phyloP scores from a whole-genome alignment of 495 filamentous ascomycete species.

The Choiromyces venosus region DNA sequence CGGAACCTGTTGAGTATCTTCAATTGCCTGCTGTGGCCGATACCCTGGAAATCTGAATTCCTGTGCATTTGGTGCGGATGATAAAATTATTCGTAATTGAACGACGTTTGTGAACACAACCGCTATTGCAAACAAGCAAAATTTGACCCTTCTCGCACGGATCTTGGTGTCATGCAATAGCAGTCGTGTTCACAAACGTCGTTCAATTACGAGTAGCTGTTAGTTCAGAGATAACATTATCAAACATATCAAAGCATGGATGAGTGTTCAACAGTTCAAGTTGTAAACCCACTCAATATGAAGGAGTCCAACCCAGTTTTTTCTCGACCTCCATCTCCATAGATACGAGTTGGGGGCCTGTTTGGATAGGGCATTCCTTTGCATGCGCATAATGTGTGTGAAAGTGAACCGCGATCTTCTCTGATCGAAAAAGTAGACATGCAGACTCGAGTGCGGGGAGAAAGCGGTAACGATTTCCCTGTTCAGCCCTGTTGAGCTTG shows the following conservation, averaged over 20 bases:
- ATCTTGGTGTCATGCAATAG: too few species aligned
- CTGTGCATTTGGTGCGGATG: neutral
- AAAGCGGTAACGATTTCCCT: slow-evolving; percentile 9
- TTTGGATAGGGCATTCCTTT: neutral
- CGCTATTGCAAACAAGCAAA: too few species aligned
- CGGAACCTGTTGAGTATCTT: neutral
- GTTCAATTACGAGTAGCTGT: too few species aligned
- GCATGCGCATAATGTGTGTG: slow-evolving; percentile 14
- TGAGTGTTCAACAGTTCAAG: slow-evolving; percentile 8
- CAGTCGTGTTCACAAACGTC: too few species aligned
- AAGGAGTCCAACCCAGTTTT: slow-evolving; percentile 17
- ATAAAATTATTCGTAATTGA: too few species aligned
- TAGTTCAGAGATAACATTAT: slow-evolving; percentile 14
- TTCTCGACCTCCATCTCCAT: slow-evolving; percentile 7
- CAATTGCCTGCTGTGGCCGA: neutral
- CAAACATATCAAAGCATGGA: slow-evolving; percentile 29
- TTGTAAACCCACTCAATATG: neutral
- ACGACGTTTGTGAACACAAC: too few species aligned
- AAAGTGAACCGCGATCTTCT: neutral
- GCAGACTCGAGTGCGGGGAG: neutral
- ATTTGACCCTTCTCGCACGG: too few species aligned
- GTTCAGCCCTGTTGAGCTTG: slow-evolving; percentile 23
- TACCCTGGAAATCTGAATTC: neutral
- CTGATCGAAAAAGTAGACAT: neutral
- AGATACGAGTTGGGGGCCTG: neutral